phyloP scores from a whole-genome alignment of 257 asterid genomes.

The Scutellaria baicalensis region DNA sequence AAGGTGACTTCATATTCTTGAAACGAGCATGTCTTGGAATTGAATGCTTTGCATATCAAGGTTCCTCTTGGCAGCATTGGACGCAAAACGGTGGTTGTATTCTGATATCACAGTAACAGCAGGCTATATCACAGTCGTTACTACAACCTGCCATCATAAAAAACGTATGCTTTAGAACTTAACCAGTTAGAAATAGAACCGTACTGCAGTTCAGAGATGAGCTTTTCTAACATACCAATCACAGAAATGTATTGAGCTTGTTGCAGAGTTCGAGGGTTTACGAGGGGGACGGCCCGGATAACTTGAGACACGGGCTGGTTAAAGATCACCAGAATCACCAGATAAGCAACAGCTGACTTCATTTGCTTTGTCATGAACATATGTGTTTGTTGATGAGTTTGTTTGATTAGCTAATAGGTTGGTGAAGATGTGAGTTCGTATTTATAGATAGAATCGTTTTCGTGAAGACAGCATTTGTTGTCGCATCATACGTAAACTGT shows the following conservation, averaged over 20 bases:
- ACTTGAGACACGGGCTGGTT: background rate
- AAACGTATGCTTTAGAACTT: background rate
- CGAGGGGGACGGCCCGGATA: constrained; percentile 15
- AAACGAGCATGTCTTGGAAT: background rate
- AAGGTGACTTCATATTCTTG: background rate
- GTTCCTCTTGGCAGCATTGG: constrained; percentile 34
- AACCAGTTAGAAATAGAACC: background rate
- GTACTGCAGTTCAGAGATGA: background rate
- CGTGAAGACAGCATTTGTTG: background rate
- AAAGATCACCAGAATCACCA: constrained; percentile 15
- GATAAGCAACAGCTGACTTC: background rate
- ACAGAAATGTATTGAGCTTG: constrained; percentile 19
- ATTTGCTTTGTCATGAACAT: constrained; percentile 5
- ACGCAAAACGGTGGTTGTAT: constrained; percentile 37
- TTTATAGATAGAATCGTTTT: background rate
- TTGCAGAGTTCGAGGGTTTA: constrained; percentile 26
- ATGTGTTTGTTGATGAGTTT: background rate
- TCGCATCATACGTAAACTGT: constrained; percentile 13
- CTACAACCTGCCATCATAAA: constrained; percentile 28
- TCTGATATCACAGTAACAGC: constrained; percentile 46
- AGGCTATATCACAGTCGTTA: constrained; percentile 38
- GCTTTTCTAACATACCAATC: constrained; percentile 15
- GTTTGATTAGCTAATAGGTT: constrained; percentile 16
- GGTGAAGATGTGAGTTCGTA: constrained; percentile 4
- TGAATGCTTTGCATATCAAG: constrained; percentile 15